Evolutionary conservation across 2,329 filamentous ascomycete genomes (phyloP), one percentile per base, ranked within the genome.

Genomic region (Penicillium sp.): DNA sequence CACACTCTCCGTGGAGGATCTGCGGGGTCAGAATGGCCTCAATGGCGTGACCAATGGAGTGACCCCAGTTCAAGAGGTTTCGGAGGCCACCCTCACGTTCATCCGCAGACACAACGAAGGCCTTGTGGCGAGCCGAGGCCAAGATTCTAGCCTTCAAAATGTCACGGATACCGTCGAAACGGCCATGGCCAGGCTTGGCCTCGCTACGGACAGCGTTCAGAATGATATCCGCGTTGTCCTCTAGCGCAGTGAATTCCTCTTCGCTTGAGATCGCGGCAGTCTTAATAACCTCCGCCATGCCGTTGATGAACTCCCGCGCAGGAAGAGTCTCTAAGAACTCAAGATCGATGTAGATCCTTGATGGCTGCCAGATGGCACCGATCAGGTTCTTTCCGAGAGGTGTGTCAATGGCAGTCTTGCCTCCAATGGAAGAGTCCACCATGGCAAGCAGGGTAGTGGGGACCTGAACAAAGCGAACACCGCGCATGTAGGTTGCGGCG

Each of bases 281-380:
- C 83, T 97, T 97, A 72, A 97, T 84, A 27, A 99, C 93, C 78
- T 99, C 94, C 25, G 93, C 94, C 93, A 99, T 97, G 58, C 94
- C 94, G 73, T 99, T 99, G 75, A 97, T 92, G 69, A 99, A 93
- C 75, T 99, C 93, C 63, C 94, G 84, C 61, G 88, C 87, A 1
- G 93, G 92, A 20, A 99, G 80, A 1, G 92, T 96, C 71, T 96
- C 90, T 53, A 99, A 81, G 70, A 99, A 97, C 53, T 87, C 83
- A 58, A 97, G 81, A 73, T 99, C 94, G 66, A 99, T 92, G 75
- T 96, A 99, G 62, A 97, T 92, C 60, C 91, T 87, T 68, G 89
- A 83, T 4, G 94, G 94, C 73, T 99, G 94, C 92, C 93, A 97
- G 76, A 99, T 97, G 31, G 93, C 87, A 4, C 94, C 94, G 54